These are phyloP conservation scores for Gaultheria prostrata DNA, from an alignment of 148 eudicot species.

Conservation along the genomic window DNA sequence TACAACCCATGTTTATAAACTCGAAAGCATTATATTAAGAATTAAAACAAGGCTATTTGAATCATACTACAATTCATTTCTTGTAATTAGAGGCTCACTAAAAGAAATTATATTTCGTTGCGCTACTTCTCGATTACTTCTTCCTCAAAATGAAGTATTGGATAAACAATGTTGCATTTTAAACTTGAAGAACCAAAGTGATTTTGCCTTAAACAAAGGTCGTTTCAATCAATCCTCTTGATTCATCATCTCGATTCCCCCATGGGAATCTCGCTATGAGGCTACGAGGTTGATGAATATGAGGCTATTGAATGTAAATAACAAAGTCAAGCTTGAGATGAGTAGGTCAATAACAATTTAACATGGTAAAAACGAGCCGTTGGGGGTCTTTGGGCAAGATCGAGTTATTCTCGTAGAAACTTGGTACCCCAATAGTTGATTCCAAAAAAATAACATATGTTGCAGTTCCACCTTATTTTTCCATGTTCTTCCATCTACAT, in stretches of 20 bases:
- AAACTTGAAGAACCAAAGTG: not conserved
- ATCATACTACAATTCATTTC: not conserved
- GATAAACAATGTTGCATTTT: not conserved
- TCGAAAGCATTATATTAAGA: not conserved
- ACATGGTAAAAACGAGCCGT: not conserved
- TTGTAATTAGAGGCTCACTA: not conserved
- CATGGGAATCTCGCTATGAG: not conserved
- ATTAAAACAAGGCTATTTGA: not conserved
- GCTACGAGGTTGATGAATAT: not conserved
- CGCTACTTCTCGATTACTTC: not conserved
- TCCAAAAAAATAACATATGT: not conserved
- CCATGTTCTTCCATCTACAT: not conserved
- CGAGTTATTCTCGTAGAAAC: not conserved
- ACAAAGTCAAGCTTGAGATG: not conserved
- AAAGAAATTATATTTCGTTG: not conserved
- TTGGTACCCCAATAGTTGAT: not conserved
- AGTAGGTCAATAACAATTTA: not conserved
- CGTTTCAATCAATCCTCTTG: not conserved
- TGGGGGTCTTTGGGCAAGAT: slow-evolving; percentile 1
- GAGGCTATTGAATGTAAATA: not conserved
- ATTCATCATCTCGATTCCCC: not conserved
- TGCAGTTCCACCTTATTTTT: not conserved
- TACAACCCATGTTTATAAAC: not conserved
- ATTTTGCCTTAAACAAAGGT: not conserved
- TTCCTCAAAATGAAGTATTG: not conserved